phyloP scores from a whole-genome alignment of 208 protist genomes.

The Balamuthia mandrillaris region DNA sequence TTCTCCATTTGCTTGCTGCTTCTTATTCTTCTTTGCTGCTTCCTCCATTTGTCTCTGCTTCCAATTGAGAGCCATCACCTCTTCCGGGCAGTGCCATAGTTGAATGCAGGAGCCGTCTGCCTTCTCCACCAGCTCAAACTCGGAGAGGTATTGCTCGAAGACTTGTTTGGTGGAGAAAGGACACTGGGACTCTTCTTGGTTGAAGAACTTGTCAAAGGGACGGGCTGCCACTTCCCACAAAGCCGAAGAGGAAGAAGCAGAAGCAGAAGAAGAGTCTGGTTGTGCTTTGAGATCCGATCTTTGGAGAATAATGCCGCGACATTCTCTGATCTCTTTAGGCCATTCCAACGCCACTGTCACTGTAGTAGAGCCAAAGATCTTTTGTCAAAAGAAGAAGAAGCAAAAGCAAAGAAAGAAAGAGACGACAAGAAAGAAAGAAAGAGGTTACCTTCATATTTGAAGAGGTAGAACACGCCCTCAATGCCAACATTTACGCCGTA shows the following conservation, averaged over 20 bases:
- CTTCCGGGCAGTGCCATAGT: neutral
- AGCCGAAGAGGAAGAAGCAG: neutral
- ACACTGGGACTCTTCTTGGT: neutral
- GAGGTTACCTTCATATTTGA: constrained; percentile 33
- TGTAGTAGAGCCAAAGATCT: too few relatives aligned
- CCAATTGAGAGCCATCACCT: neutral
- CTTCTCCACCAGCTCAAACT: neutral
- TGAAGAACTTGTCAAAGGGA: constrained; percentile 30
- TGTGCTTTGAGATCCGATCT: neutral
- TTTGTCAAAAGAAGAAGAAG: too few relatives aligned
- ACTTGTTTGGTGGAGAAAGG: neutral
- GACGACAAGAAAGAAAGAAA: too few relatives aligned
- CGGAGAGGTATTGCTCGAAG: neutral
- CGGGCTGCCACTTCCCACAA: neutral
- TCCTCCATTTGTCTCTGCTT: neutral
- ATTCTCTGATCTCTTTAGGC: constrained; percentile 8
- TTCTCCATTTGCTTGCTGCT: neutral
- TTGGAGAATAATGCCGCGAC: constrained; percentile 1
- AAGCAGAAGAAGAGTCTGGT: neutral
- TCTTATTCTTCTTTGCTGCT: neutral
- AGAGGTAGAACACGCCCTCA: constrained; percentile 20
- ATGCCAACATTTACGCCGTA: constrained; percentile 13
- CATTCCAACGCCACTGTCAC: neutral
- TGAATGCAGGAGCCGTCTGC: constrained; percentile 22
- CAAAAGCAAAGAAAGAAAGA: too few relatives aligned